Evolutionary conservation across 352 stramenopile species (phyloP).

Genomic region (Aphanomyces cochlioides): DNA sequence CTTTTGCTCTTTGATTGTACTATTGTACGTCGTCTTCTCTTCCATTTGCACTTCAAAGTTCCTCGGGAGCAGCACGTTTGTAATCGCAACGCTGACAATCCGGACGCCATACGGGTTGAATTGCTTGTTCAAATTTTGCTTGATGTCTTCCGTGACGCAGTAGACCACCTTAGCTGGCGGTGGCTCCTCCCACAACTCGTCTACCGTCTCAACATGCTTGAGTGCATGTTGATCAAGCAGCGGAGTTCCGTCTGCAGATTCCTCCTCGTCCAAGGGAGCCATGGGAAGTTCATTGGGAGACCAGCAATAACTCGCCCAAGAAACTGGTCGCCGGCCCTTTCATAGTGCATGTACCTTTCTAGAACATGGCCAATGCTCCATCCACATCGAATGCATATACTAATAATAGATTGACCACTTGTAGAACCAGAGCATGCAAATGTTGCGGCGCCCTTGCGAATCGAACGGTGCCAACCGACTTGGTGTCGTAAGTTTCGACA

Average conservation of each 20-base stretch:
- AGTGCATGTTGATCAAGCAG: conserved; percentile 18
- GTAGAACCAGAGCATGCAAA: too few relatives aligned
- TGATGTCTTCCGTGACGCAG: conserved; percentile 67
- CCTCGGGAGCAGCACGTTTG: conserved; percentile 56
- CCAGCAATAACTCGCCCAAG: too few relatives aligned
- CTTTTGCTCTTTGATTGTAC: conserved; percentile 63
- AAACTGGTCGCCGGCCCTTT: too few relatives aligned
- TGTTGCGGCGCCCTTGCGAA: too few relatives aligned
- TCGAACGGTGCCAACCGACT: too few relatives aligned
- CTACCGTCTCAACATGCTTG: conserved; percentile 32
- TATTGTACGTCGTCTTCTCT: conserved; percentile 60
- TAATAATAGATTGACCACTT: too few relatives aligned
- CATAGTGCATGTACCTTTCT: too few relatives aligned
- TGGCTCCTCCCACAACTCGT: conserved; percentile 18
- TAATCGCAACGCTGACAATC: conserved; percentile 73
- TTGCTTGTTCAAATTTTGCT: conserved; percentile 62
- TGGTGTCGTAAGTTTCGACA: conserved; percentile 34
- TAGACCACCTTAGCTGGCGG: conserved; percentile 36
- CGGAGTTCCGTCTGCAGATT: conserved; percentile 5
- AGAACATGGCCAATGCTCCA: too few relatives aligned
- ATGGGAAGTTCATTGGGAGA: too few relatives aligned
- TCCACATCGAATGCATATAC: too few relatives aligned
- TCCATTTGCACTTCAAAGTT: conserved; percentile 67
- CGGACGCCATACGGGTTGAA: conserved; percentile 73
- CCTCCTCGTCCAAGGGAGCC: conserved; percentile 12